Evolutionary conservation across 2,329 filamentous ascomycete species (phyloP), one percentile per base, ranked within the genome.

Genomic region (Falciphora oryzae): DNA sequence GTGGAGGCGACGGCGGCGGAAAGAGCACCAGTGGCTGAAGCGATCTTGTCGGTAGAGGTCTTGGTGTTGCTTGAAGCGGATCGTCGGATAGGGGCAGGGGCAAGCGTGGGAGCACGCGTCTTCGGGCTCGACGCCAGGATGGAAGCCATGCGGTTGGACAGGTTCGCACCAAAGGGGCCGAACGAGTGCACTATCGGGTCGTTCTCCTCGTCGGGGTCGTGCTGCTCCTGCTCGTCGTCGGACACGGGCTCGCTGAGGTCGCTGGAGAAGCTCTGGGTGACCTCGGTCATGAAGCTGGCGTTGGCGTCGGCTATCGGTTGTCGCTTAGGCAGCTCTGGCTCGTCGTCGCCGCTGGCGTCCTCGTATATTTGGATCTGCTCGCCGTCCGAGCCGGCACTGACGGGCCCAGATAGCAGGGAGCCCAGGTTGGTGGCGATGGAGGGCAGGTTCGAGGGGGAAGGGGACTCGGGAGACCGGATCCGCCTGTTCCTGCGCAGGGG

Each of bases 181-280:
- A 97, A 97, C 0, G 93, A 97, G 75, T 95, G 91, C 25, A 97
- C 82, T 64, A 97, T 88, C 3, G 93, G 93, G 70, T 98, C 95
- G 68, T 97, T 97, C 77, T 98, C 94, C 79, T 97, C 93, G 70
- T 94, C 90, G 0, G 91, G 89, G 68, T 96, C 87, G 62, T 91
- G 89, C 25, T 93, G 87, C 61, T 91, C 89, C 61, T 91, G 89
- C 27, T 92, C 78, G 16, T 78, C 80, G 14, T 76, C 74, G 3
- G 74, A 76, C 14, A 68, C 68, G 31, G 76, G 77, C 35, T 84
- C 82, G 68, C 82, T 85, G 31, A 84, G 76, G 63, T 87, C 85
- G 72, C 84, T 87, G 10, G 81, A 83, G 73, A 84, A 85, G 71
- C 80, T 83, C 64, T 79, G 78, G n/a, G 78, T 78, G 29, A 76